Evolutionary conservation across 352 stramenopile species (phyloP), one percentile per base, ranked within the genome.

Genomic region (Phytophthora tentaculata): DNA sequence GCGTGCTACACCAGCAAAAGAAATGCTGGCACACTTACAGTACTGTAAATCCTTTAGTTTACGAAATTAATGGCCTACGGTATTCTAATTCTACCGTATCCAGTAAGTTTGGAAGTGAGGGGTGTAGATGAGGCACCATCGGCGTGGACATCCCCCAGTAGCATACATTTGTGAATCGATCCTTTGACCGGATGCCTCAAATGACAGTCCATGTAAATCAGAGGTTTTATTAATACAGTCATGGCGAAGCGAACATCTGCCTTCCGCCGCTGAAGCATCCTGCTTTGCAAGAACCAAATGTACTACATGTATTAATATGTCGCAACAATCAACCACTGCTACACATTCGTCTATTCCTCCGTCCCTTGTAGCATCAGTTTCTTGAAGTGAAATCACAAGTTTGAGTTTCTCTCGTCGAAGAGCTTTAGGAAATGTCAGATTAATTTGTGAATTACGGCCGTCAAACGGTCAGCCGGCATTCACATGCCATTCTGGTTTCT

Each of bases 171-270:
- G n/a, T 19, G 51, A 65, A 35, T 45, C 22, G 28, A 63, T 54
- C 24, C n/a, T n/a, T n/a, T n/a, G n/a, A 13, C 22, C 23, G 35
- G 47, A 51, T 63, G 28, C 14, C 56, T 55, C 14, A 20, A 12
- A 8, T 32, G 9, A 32, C 28, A 32, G 5, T 32, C n/a, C n/a
- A n/a, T n/a, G n/a, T n/a, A n/a, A n/a, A n/a, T n/a, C n/a, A n/a
- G n/a, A n/a, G n/a, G n/a, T n/a, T n/a, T n/a, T n/a, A n/a, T n/a
- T n/a, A n/a, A n/a, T n/a, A n/a, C n/a, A n/a, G n/a, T n/a, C n/a
- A n/a, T n/a, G n/a, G 14, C 22, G 26, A 55, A 55, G 16, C 61
- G 37, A 69, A 37, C 45, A 69, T 58, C 53, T 64, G 61, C 55
- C 23, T 58, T 64, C 35, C 19, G 47, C 47, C 24, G 52, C 10